Percentiles rank a stretch among this genome's conserved stretches.
Evolutionary conservation across 1,284 basidiomycete genomes (phyloP).

Genomic region (Rhodotorula sp.): DNA sequence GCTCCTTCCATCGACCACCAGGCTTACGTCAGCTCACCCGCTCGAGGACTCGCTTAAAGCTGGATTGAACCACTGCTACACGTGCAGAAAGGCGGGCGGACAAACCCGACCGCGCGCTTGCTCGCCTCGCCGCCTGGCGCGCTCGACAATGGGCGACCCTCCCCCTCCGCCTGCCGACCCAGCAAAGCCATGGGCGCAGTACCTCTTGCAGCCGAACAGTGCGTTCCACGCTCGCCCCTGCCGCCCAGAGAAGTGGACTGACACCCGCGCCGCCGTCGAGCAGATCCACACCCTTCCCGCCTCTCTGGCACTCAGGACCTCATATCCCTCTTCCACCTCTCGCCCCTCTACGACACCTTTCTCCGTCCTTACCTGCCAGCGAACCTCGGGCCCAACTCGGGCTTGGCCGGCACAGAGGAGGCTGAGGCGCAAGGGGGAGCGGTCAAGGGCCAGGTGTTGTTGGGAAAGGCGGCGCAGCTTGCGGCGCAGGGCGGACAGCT

Average conservation of each 20-base stretch:
- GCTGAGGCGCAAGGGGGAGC: neutral
- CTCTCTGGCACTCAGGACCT: constrained; percentile 39
- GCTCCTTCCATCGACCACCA: neutral
- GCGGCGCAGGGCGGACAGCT: neutral
- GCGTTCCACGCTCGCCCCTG: neutral
- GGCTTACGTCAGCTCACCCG: neutral
- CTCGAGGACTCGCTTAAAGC: neutral
- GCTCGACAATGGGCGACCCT: neutral
- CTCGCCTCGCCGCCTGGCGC: neutral
- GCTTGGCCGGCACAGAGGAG: neutral
- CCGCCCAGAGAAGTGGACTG: neutral
- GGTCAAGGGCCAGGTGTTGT: constrained; percentile 11
- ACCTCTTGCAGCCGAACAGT: constrained; percentile 1
- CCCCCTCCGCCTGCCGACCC: neutral
- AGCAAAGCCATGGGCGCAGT: neutral
- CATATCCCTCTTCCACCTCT: constrained; percentile 35
- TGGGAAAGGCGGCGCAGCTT: constrained; percentile 19
- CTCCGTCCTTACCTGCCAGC: constrained; percentile 39
- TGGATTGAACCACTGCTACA: neutral
- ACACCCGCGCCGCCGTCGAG: neutral
- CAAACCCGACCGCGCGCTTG: neutral
- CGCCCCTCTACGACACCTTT: constrained; percentile 38
- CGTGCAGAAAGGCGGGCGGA: neutral
- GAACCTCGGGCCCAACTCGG: neutral
- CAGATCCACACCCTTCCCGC: constrained; percentile 32